Evolutionary conservation across 73 alveolate genomes (phyloP), one percentile per base, ranked within the genome.

Genomic region (Blepharisma stoltei): DNA sequence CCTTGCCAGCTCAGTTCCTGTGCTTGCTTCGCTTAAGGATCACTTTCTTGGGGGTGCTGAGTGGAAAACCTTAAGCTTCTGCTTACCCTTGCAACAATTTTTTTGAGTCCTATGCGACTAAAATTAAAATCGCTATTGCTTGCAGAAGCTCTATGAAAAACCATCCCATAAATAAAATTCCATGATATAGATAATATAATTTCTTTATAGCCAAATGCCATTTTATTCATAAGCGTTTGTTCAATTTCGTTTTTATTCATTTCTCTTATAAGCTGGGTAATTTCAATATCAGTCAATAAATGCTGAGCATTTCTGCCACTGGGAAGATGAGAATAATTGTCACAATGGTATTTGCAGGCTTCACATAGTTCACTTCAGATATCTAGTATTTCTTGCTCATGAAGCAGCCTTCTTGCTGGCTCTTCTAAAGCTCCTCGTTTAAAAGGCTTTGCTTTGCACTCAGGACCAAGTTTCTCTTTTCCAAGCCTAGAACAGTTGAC

Each of bases 301-400:
- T 95, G 99, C 43, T 93, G 82, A 8, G 95, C 97, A 67, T 81
- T 95, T 67, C 97, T 81, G 6, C 99, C 99, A 54, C 99, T 88
- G 6, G 93, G 75, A 20, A 95, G 66, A 88, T 95, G 99, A 27
- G 93, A 85, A 78, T 88, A 95, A 21, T 91, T 88, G 54, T 93
- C 86, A 67, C 94, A 88, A 71, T 95, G 98, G 11, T 78, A 80
- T 67, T 84, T 50, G 70, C 99, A 95, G 41, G 93, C 83, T 44
- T 88, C 83, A 47, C 99, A 95, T 6, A 92, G 86, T 38, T 79
- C 82, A 20, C 75, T 55, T 37, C 76, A 82, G 32, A 92, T 79
- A 7, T 38, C 69, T 23, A 82, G 70, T 23, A 92, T 69, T 53
- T 92, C 89, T 41, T 85, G 93, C 67, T 92, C 97, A 50, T 89